Conservation (phyloP, 306 rosid species). For the Quillaja saponaria region DNA sequence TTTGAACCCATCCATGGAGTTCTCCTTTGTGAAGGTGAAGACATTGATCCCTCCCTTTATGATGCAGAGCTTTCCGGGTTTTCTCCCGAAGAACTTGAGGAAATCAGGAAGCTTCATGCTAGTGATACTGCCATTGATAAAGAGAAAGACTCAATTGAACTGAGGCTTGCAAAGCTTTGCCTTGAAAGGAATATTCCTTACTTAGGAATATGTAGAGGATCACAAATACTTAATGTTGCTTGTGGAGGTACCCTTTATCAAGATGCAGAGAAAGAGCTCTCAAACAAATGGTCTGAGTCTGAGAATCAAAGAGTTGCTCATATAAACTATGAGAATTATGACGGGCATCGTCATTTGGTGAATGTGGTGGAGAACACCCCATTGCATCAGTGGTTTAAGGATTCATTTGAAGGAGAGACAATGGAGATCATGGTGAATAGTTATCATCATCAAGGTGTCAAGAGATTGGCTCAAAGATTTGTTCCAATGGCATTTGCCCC, state of each 20-base stretch:
- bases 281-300: conserved; percentile 24
- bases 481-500: conserved; percentile 44
- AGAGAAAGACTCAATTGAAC: conserved; percentile 72
- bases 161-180: conserved; percentile 66
- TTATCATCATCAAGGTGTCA: conserved; percentile 53
- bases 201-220: conserved; percentile 75
- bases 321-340: conserved; percentile 60
- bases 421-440: conserved; percentile 52
- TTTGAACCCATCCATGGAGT: conserved; percentile 87
- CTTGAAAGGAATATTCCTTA: conserved; percentile 70
- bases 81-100: conserved; percentile 54
- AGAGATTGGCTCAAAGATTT: conserved; percentile 36
- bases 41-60: conserved; percentile 76
- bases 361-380: conserved; percentile 27
- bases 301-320: conserved; percentile 45
- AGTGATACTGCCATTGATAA: conserved; percentile 68
- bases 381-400: conserved; percentile 47
- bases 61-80: conserved; percentile 43
- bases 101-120: conserved; percentile 56
- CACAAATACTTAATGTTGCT: conserved; percentile 71
- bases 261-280: conserved; percentile 62
- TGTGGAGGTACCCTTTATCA: conserved; percentile 74
- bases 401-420: conserved; percentile 31
- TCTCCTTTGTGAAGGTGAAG: conserved; percentile 80
- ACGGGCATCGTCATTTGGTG: conserved; percentile 40